phyloP scores from a whole-genome alignment of 2,329 filamentous ascomycete genomes.

The Penicillium aurantiogriseum region DNA sequence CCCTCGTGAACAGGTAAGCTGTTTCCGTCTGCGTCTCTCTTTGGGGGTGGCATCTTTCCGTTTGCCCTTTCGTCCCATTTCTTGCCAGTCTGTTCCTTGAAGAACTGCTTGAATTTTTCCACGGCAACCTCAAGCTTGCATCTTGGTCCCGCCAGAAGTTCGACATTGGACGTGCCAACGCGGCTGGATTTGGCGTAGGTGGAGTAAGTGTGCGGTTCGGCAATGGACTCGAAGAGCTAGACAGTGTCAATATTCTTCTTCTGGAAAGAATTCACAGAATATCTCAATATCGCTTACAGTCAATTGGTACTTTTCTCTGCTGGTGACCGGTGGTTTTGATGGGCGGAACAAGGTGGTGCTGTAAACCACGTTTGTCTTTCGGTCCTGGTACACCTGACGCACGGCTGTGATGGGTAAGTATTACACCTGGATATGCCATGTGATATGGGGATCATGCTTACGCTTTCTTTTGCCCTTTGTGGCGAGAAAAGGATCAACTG shows the following conservation, averaged over 20 bases:
- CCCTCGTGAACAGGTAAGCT: slow-evolving; percentile 28
- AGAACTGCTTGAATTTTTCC: slow-evolving; percentile 56
- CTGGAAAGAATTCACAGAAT: not conserved
- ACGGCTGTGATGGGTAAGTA: not conserved
- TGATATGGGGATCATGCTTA: not conserved
- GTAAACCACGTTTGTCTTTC: slow-evolving; percentile 59
- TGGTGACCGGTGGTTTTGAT: slow-evolving; percentile 45
- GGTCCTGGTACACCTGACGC: slow-evolving; percentile 61
- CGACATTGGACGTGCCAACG: slow-evolving; percentile 28
- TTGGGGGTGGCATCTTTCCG: slow-evolving; percentile 18
- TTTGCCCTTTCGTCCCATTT: slow-evolving; percentile 54
- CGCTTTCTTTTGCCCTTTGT: slow-evolving; percentile 52
- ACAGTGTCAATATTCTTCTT: slow-evolving; percentile 14
- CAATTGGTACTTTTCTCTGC: slow-evolving; percentile 59
- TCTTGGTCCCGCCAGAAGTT: slow-evolving; percentile 35
- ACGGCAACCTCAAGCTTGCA: slow-evolving; percentile 45
- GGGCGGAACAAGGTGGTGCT: slow-evolving; percentile 60
- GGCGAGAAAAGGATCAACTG: slow-evolving; percentile 4
- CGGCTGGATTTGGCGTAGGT: slow-evolving; percentile 53
- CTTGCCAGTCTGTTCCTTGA: slow-evolving; percentile 57
- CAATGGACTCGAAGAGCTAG: slow-evolving; percentile 67
- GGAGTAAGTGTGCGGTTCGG: slow-evolving; percentile 60
- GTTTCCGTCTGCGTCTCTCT: slow-evolving; percentile 26
- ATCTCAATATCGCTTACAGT: slow-evolving; percentile 49
- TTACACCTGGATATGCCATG: not conserved